Conservation (phyloP, 352 stramenopile species). For the Phytophthora sojae region DNA sequence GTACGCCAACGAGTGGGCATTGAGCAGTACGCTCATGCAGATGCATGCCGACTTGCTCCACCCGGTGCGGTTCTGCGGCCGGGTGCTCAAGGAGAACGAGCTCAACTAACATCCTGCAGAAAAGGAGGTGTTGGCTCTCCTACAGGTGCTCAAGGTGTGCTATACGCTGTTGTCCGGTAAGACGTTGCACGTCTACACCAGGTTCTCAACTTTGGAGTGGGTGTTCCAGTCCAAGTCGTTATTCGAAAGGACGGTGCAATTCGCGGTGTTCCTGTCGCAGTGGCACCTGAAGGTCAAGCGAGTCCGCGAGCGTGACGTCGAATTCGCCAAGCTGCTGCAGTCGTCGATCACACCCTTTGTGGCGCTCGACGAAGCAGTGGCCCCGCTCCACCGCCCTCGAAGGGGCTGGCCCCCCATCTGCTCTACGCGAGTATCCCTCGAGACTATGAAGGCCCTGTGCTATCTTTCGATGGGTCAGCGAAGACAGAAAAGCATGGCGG, state of each 20-base stretch:
- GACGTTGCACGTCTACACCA: too few species aligned
- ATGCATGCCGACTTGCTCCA: too few species aligned
- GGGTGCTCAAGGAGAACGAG: too few species aligned
- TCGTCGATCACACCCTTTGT: not conserved
- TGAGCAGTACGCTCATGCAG: too few species aligned
- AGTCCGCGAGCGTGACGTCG: not conserved
- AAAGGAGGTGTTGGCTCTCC: too few species aligned
- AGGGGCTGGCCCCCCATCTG: not conserved
- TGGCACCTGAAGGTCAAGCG: not conserved
- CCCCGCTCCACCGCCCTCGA: not conserved
- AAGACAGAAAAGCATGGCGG: slow-evolving; percentile 11
- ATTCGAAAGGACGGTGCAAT: not conserved
- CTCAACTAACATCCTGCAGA: too few species aligned
- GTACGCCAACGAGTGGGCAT: too few species aligned
- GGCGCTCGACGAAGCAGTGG: not conserved
- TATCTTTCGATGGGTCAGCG: slow-evolving; percentile 12
- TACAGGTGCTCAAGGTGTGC: too few species aligned
- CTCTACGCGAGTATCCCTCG: not conserved
- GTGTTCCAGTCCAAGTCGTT: not conserved
- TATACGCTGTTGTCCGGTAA: too few species aligned
- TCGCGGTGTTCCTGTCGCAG: not conserved
- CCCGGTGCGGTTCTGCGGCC: too few species aligned
- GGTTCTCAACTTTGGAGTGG: slow-evolving; percentile 3
- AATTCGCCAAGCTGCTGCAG: not conserved
- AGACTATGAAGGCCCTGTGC: not conserved